Conservation (phyloP, 495 filamentous ascomycete species). For the Parachaetomium inaequale region DNA sequence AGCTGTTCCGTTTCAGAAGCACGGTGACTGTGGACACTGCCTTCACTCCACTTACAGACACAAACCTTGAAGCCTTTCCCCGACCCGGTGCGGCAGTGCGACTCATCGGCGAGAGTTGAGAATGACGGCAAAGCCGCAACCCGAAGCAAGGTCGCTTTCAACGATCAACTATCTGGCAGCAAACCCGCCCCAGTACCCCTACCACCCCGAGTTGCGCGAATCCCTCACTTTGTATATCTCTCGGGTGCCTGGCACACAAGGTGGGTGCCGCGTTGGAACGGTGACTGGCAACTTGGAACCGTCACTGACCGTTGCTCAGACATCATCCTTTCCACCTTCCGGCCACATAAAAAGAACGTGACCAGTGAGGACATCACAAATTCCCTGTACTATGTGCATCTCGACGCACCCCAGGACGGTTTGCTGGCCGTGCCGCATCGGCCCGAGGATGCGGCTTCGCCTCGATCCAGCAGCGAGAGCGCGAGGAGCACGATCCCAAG, state of each 20-base stretch:
- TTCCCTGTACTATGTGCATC: slow-evolving; percentile 87
- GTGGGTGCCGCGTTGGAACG: slow-evolving; percentile 46
- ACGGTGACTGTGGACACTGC: too few species aligned
- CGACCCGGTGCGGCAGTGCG: too few species aligned
- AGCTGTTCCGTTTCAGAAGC: too few species aligned
- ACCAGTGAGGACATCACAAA: slow-evolving; percentile 81
- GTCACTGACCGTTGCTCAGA: slow-evolving; percentile 52
- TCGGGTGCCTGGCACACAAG: slow-evolving; percentile 83
- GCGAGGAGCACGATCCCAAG: slow-evolving; percentile 41
- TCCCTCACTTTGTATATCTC: slow-evolving; percentile 85
- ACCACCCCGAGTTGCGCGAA: slow-evolving; percentile 63
- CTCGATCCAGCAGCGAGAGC: slow-evolving; percentile 48
- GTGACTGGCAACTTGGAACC: neutral
- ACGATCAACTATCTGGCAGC: slow-evolving; percentile 74
- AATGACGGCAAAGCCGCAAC: slow-evolving; percentile 35
- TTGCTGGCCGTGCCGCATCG: slow-evolving; percentile 47
- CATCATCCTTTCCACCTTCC: slow-evolving; percentile 88
- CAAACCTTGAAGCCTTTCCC: too few species aligned
- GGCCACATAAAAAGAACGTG: slow-evolving; percentile 81
- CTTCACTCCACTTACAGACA: too few species aligned
- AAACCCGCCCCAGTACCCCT: slow-evolving; percentile 78
- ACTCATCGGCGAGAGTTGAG: neutral
- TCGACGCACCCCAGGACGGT: slow-evolving; percentile 59
- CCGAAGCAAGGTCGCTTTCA: slow-evolving; percentile 82
- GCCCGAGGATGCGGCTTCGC: slow-evolving; percentile 39